Evolutionary conservation across 768 basidiomycete genomes (phyloP).

Genomic region (Cubamyces lactineus): DNA sequence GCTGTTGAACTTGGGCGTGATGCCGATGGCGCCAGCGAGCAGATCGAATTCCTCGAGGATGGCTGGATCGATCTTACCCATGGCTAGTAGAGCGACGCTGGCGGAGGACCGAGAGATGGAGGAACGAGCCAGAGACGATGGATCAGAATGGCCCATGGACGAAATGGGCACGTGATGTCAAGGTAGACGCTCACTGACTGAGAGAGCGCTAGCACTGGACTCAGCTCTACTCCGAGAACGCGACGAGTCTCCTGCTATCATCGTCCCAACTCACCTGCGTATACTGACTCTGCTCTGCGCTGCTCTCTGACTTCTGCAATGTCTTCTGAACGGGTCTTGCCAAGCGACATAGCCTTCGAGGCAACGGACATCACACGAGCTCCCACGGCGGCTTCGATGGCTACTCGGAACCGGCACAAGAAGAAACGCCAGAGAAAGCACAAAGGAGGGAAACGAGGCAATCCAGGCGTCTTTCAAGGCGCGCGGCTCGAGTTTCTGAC

Average conservation of each 20-base stretch:
- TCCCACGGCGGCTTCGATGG: background rate
- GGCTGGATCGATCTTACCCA: background rate
- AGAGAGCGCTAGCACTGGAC: no score
- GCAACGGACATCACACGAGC: background rate
- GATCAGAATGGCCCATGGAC: no score
- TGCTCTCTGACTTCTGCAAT: no score
- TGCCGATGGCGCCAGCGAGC: background rate
- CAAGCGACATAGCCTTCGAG: background rate
- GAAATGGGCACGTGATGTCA: no score
- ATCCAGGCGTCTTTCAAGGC: background rate
- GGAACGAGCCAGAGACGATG: no score
- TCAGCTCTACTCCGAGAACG: no score
- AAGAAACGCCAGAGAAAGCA: background rate
- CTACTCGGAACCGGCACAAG: background rate
- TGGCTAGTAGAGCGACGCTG: background rate
- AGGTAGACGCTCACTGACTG: no score
- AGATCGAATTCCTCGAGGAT: background rate
- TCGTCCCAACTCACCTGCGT: no score
- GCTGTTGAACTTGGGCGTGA: background rate
- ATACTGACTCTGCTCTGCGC: no score
- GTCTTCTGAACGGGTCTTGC: background rate
- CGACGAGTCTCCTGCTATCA: no score
- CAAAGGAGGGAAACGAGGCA: background rate
- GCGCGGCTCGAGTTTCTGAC: background rate
- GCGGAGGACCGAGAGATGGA: no score